Conservation (phyloP, 805 yeast genomes). For the Suhomyces pyralidae region DNA sequence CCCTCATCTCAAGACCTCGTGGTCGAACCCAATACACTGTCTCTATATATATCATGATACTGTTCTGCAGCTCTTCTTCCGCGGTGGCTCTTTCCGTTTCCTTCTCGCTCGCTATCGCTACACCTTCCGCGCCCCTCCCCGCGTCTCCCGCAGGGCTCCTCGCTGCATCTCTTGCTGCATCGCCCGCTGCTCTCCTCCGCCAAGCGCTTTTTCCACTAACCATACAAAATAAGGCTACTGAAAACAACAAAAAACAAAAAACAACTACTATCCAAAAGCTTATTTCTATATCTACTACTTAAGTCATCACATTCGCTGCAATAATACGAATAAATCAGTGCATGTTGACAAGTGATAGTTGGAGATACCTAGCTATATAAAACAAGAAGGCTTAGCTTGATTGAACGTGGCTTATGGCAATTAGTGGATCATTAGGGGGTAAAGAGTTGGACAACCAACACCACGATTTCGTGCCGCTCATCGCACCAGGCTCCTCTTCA, state of each 20-base stretch:
- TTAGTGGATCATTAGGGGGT: not conserved
- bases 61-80: not conserved
- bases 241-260: not conserved
- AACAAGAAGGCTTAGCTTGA: not conserved
- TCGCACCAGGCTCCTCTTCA: not conserved
- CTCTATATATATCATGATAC: not conserved
- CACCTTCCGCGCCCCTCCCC: not conserved
- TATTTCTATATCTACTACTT: not conserved
- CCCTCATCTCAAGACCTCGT: not conserved
- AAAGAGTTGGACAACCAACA: not conserved
- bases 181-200: not conserved
- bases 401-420: not conserved
- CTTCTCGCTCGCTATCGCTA: not conserved
- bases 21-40: not conserved
- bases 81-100: no score
- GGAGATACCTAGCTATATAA: not conserved
- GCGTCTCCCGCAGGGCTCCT: not conserved
- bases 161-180: not conserved
- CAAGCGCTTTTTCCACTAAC: not conserved
- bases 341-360: not conserved
- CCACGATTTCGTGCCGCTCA: not conserved
- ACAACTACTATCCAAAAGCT: not conserved
- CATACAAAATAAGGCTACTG: not conserved
- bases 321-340: not conserved
- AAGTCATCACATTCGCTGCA: not conserved